phyloP scores from a whole-genome alignment of 106 monocot genomes.

The Apostasia ramifera region DNA sequence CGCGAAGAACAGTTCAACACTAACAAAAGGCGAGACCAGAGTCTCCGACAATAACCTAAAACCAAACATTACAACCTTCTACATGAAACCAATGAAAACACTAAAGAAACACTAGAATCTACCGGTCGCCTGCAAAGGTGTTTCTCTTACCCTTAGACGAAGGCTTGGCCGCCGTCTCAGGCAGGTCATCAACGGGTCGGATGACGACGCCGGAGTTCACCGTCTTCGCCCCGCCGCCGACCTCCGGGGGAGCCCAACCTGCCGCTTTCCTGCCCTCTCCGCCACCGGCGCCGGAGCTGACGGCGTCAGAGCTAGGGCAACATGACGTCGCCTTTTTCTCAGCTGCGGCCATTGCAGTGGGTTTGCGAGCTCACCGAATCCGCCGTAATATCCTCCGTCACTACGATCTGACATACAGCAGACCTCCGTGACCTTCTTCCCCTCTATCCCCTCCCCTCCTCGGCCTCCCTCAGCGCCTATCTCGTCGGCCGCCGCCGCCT shows the following conservation, averaged over 20 bases:
- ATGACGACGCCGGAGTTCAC: slow-evolving; percentile 20
- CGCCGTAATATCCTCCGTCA: slow-evolving; percentile 44
- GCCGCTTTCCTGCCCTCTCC: not conserved
- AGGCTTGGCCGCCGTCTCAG: slow-evolving; percentile 15
- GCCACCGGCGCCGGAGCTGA: not conserved
- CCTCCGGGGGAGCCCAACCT: not conserved
- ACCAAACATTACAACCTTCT: no score
- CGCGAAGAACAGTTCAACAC: no score
- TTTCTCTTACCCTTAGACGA: slow-evolving; percentile 20
- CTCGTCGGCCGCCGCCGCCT: not conserved
- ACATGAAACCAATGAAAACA: no score
- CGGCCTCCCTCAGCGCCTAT: not conserved
- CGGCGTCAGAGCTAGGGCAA: slow-evolving; percentile 14
- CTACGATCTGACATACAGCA: slow-evolving; percentile 77
- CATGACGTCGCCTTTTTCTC: slow-evolving; percentile 79
- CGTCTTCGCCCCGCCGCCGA: not conserved
- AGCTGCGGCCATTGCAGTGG: slow-evolving; percentile 92
- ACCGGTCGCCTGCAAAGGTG: no score
- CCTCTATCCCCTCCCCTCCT: not conserved
- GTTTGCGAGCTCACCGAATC: slow-evolving; percentile 62
- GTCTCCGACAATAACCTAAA: no score
- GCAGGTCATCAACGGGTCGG: slow-evolving; percentile 34
- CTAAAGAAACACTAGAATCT: no score
- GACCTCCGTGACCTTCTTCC: slow-evolving; percentile 11
- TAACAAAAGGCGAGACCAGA: no score